Evolutionary conservation across 768 basidiomycete species (phyloP).

Genomic region (Plicaturopsis crispa): DNA sequence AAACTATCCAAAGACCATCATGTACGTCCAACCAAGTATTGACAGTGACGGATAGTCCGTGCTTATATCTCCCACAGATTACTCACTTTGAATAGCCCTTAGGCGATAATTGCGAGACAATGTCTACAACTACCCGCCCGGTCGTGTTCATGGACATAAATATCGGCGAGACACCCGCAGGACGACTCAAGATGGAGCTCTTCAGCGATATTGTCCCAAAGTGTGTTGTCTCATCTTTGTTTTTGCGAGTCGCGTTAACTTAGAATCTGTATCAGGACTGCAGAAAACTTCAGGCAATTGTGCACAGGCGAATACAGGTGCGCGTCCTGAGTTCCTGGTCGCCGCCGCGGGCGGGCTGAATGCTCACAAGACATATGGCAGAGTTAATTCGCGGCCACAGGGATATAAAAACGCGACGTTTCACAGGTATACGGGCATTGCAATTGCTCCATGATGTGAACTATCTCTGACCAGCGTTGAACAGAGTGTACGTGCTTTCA

Average conservation of each 20-base stretch:
- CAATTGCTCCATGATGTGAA: constrained; percentile 10
- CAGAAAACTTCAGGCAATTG: constrained; percentile 95
- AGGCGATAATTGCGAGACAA: no score
- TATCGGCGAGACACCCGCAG: constrained; percentile 95
- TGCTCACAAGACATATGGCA: no score
- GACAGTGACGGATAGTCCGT: no score
- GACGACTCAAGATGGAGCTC: constrained; percentile 94
- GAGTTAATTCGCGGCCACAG: constrained; percentile 78
- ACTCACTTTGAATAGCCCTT: no score
- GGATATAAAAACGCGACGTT: constrained; percentile 91
- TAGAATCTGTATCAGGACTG: constrained; percentile 57
- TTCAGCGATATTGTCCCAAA: constrained; percentile 95
- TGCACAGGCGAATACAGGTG: constrained; percentile 97
- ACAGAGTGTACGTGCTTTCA: constrained; percentile 17
- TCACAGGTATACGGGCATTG: constrained; percentile 57
- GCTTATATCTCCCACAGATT: no score
- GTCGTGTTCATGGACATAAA: constrained; percentile 96
- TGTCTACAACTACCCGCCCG: constrained; percentile 57
- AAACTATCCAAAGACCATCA: no score
- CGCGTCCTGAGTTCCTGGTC: no score
- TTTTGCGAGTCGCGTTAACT: no score
- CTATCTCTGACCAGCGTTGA: constrained; percentile 16
- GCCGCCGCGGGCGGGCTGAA: neutral
- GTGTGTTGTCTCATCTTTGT: constrained; percentile 41
- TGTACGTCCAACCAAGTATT: no score